phyloP scores from a whole-genome alignment of 768 basidiomycete genomes.

The Dacryopinax spathularia region DNA sequence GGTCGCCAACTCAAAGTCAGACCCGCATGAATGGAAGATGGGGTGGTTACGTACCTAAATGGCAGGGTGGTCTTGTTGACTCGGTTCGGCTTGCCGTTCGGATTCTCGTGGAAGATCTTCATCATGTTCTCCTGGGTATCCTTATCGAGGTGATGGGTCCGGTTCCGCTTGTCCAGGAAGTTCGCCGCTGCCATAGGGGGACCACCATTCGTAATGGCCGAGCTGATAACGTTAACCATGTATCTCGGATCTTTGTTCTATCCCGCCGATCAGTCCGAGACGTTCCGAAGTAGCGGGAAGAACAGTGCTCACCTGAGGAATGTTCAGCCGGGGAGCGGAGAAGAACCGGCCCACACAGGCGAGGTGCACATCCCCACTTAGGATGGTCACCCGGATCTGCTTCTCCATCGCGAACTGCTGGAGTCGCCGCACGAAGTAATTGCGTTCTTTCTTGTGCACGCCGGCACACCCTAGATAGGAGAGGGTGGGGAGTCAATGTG shows the following conservation, averaged over 20 bases:
- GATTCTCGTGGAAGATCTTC: conserved; percentile 10
- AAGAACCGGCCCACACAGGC: conserved; percentile 61
- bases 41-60: background rate
- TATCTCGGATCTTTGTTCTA: conserved; percentile 14
- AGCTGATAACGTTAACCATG: conserved; percentile 12
- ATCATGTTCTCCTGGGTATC: conserved; percentile 14
- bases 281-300: background rate
- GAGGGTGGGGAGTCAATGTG: background rate
- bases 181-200: conserved; percentile 10
- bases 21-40: too few relatives aligned
- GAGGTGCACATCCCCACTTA: conserved; percentile 90
- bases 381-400: conserved; percentile 61
- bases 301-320: conserved; percentile 9
- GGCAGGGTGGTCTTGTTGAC: conserved; percentile 1
- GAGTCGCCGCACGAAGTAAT: conserved; percentile 67
- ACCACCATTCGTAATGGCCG: conserved; percentile 12
- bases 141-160: conserved; percentile 8
- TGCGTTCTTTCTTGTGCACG: conserved; percentile 62
- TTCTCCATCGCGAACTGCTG: conserved; percentile 55
- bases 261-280: background rate
- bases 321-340: conserved; percentile 9
- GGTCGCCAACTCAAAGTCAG: too few relatives aligned
- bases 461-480: conserved; percentile 10
- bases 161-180: conserved; percentile 10
- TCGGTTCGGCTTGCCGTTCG: conserved; percentile 10